A percentile compares a stretch with the other conserved stretches of the same genome.
phyloP scores from a whole-genome alignment of 1,284 basidiomycete genomes.

The Sporisorium scitamineum region DNA sequence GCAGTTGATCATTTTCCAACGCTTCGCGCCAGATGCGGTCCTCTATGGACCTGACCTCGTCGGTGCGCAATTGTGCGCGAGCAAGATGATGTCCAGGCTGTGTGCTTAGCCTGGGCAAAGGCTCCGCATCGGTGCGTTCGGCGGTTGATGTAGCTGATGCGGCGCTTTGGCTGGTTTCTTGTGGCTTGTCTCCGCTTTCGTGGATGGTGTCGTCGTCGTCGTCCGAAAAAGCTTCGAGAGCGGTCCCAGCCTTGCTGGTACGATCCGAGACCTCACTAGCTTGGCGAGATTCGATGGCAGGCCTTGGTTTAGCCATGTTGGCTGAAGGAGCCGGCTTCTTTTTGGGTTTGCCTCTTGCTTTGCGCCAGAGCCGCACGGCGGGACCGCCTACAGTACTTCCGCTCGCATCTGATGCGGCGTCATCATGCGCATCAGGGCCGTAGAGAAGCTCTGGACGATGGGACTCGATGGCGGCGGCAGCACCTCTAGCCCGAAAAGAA shows the following conservation, averaged over 20 bases:
- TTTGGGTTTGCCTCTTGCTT: conserved; percentile 46
- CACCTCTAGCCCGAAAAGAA: conserved; percentile 15
- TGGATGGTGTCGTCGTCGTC: conserved; percentile 2
- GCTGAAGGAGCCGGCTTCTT: conserved; percentile 16
- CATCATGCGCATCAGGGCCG: conserved; percentile 30
- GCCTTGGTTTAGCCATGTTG: background rate
- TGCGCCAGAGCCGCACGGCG: conserved; percentile 51
- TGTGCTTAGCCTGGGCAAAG: background rate
- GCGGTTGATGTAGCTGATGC: background rate
- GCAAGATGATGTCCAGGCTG: conserved; percentile 17
- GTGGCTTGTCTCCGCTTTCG: background rate
- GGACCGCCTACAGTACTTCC: conserved; percentile 57
- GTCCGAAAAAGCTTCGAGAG: conserved; percentile 26
- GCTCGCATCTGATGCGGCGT: conserved; percentile 37
- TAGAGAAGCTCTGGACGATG: conserved; percentile 54
- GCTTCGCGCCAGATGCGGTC: conserved; percentile 54
- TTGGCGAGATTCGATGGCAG: conserved; percentile 8
- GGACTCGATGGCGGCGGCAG: conserved; percentile 19
- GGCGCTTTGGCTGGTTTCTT: no score
- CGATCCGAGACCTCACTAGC: conserved; percentile 28
- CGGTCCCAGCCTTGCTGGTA: conserved; percentile 46
- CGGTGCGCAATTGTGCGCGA: conserved; percentile 39
- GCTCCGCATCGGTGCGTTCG: background rate
- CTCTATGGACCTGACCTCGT: conserved; percentile 45
- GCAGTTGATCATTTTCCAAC: conserved; percentile 40